These are phyloP conservation scores for Cyberlindnera petersonii DNA, from an alignment of 805 yeast genomes.

Conservation along the genomic window DNA sequence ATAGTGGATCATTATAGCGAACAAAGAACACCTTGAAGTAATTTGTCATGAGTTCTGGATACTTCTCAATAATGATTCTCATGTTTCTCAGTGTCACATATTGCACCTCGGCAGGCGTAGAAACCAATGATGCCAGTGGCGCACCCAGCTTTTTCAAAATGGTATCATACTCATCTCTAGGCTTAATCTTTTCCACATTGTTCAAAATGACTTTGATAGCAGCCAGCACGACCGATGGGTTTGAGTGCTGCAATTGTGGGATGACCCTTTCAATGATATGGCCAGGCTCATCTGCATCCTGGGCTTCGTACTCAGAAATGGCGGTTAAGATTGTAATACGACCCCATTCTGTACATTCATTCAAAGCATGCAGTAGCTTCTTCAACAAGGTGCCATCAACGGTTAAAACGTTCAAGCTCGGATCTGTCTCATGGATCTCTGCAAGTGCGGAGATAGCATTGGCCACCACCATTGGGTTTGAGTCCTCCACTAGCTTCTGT, in stretches of 20 bases:
- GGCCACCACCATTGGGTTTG: constrained; percentile 97
- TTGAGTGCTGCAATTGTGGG: constrained; percentile 95
- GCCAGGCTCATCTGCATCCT: constrained; percentile 60
- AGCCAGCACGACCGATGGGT: constrained; percentile 88
- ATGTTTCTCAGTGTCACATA: constrained; percentile 90
- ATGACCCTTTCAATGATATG: constrained; percentile 85
- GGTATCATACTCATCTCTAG: constrained; percentile 33
- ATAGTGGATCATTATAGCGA: constrained; percentile 80
- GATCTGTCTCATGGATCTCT: constrained; percentile 73
- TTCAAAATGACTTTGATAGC: constrained; percentile 76
- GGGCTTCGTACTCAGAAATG: constrained; percentile 63
- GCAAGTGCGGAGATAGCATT: constrained; percentile 83
- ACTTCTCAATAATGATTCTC: constrained; percentile 81
- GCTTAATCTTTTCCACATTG: constrained; percentile 50
- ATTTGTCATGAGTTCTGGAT: constrained; percentile 71
- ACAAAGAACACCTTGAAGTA: constrained; percentile 89
- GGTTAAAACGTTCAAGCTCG: constrained; percentile 43
- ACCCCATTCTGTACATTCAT: constrained; percentile 99
- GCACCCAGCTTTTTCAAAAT: constrained; percentile 71
- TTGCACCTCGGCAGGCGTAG: constrained; percentile 91
- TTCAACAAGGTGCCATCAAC: constrained; percentile 41
- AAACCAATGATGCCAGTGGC: constrained; percentile 82
- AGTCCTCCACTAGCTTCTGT: constrained; percentile 66
- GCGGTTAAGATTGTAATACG: constrained; percentile 85
- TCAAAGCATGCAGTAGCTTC: constrained; percentile 75